Percentiles rank a stretch among this genome's conserved stretches.
These are phyloP conservation scores for Podaxis carcinomalis DNA, from an alignment of 768 basidiomycete genomes.

Conservation along the genomic window DNA sequence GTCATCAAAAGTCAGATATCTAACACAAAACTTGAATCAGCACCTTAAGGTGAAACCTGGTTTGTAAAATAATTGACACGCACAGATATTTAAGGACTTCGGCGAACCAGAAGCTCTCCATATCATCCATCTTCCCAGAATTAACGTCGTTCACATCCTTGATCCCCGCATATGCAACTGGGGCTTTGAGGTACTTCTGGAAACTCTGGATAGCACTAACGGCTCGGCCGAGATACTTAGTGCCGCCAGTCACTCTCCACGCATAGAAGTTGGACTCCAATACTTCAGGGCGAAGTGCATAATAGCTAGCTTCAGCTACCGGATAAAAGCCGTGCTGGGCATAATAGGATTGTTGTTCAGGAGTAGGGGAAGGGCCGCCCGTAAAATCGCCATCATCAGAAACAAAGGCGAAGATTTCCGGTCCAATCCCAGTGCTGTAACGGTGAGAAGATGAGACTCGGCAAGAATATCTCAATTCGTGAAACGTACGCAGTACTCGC, in stretches of 20 bases:
- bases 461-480: not conserved
- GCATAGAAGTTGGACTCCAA: constrained; percentile 81
- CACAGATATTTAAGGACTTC: constrained; percentile 77
- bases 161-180: constrained; percentile 42
- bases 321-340: constrained; percentile 63
- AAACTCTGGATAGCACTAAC: constrained; percentile 54
- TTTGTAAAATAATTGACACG: constrained; percentile 10
- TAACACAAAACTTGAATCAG: constrained; percentile 20
- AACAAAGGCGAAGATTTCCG: constrained; percentile 62
- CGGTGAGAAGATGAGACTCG: not conserved
- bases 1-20: constrained; percentile 73
- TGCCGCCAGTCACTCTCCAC: constrained; percentile 66
- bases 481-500: constrained; percentile 55
- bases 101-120: constrained; percentile 68
- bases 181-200: constrained; percentile 41
- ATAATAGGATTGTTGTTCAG: constrained; percentile 47
- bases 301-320: constrained; percentile 34
- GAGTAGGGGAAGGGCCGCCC: constrained; percentile 33
- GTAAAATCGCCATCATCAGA: constrained; percentile 63
- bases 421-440: constrained; percentile 70
- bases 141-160: constrained; percentile 45
- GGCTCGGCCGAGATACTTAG: constrained; percentile 65
- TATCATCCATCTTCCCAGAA: constrained; percentile 46
- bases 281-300: constrained; percentile 72
- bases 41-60: not conserved